Evolutionary conservation across 306 rosid genomes (phyloP), one percentile per base, ranked within the genome.

Genomic region (Prunus armeniaca): DNA sequence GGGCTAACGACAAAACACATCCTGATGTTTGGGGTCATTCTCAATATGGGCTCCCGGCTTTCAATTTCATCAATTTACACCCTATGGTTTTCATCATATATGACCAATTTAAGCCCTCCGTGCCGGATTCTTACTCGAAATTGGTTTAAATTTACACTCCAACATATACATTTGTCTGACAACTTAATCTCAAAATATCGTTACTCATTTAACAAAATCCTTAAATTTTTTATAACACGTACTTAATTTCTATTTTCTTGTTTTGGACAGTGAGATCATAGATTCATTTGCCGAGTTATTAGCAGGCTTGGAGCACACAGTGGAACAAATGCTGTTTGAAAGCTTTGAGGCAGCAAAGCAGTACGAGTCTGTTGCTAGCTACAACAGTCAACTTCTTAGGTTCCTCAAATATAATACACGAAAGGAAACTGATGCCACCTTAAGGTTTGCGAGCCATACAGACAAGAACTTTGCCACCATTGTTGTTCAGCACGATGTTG

Each of bases 381-480:
- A 49, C 28, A 75, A 75, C 71, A 64, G 71, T 34, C 71, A 75
- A 18, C 71, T 75, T n/a, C 70, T 75, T 30, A 41, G 78, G 24
- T 75, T 75, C 60, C 22, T 65, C 38, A 65, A 55, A 43, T 76
- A 76, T 7, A 63, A 10, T 13, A 51, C 5, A 11, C 34, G n/a
- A 22, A 41, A 24, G 43, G 43, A 51, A 3, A 17, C 1, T 2
- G 66, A 50, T 3, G 2, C 54, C 5, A 4, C 57, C 27, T 6
- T 58, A 46, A 38, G 77, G 24, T 43, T 73, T 60, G 22, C 54
- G 9, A 2, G 67, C 69, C 77, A 60, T 6, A 76, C 52, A 1
- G 79, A 76, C 65, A 43, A 7, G 55, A 76, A 55, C 71, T 76
- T 76, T 12, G 46, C 73, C 54, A 76, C 79, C 61, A 50, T 76